phyloP scores from a whole-genome alignment of 73 alveolate genomes.

The Paramecium bursaria region DNA sequence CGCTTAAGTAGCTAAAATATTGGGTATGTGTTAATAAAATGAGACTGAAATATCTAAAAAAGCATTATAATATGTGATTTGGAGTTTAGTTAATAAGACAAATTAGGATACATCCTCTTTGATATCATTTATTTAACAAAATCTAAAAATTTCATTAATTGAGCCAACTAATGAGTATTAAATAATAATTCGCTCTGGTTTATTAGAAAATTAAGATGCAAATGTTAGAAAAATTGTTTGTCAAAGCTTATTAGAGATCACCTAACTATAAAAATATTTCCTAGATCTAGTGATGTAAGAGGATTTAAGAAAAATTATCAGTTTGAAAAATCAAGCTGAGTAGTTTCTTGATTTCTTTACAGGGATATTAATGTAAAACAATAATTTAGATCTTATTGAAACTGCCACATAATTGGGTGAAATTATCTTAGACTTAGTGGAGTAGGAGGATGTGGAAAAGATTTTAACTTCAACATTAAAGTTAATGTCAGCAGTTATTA shows the following conservation, averaged over 20 bases:
- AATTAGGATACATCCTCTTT: slow-evolving; percentile 7
- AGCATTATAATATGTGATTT: neutral
- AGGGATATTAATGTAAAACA: slow-evolving; percentile 9
- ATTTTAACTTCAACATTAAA: neutral
- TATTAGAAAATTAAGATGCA: slow-evolving; percentile 16
- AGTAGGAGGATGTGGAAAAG: slow-evolving; percentile 36
- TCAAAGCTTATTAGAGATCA: neutral
- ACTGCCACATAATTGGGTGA: neutral
- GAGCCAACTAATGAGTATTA: neutral
- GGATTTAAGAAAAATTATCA: neutral
- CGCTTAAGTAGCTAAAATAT: slow-evolving; percentile 40
- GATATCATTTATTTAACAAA: neutral
- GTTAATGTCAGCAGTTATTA: neutral
- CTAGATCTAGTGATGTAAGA: neutral
- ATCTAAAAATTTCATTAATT: neutral
- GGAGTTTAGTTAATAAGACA: slow-evolving; percentile 7
- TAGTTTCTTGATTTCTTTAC: slow-evolving; percentile 40
- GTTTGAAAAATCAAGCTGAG: slow-evolving; percentile 38
- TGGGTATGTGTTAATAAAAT: neutral
- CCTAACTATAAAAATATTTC: slow-evolving; percentile 5
- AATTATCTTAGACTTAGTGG: neutral
- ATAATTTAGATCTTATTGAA: neutral
- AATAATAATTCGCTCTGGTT: neutral
- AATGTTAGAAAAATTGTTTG: slow-evolving; percentile 13
- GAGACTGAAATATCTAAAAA: slow-evolving; percentile 26